Percentiles rank a stretch among this genome's conserved stretches.
phyloP scores from a whole-genome alignment of 2,329 filamentous ascomycete species.

The Macrophomina pseudophaseolina region DNA sequence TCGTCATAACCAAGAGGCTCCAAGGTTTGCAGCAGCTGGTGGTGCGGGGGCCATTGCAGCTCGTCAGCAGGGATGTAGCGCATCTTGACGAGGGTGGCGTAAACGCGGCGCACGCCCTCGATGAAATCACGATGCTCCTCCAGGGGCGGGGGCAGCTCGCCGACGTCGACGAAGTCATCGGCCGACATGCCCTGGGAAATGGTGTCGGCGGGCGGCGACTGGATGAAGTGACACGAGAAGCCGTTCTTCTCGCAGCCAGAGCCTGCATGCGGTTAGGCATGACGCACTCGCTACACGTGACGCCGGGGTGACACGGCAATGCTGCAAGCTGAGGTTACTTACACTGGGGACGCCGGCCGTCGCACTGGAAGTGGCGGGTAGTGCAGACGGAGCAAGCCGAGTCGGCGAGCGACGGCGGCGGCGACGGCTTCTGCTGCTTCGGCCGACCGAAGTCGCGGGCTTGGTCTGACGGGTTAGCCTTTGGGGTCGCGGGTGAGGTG shows the following conservation, averaged over 20 bases:
- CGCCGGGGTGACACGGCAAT: conserved; percentile 1
- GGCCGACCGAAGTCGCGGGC: conserved; percentile 3
- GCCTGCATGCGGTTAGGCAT: background rate
- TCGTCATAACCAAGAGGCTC: conserved; percentile 18
- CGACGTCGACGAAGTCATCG: conserved; percentile 10
- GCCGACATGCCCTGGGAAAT: conserved; percentile 7
- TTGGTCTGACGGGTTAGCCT: background rate
- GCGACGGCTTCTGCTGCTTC: conserved; percentile 21
- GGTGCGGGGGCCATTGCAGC: conserved; percentile 27
- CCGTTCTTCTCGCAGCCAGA: conserved; percentile 17
- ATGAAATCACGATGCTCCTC: conserved; percentile 22
- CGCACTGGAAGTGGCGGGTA: conserved; percentile 21
- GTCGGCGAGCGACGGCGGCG: conserved; percentile 25
- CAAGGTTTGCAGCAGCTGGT: conserved; percentile 4
- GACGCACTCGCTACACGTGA: conserved; percentile 6
- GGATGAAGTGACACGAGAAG: conserved; percentile 19
- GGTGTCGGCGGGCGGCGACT: conserved; percentile 15
- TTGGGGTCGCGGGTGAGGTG: background rate
- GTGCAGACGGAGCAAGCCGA: conserved; percentile 25
- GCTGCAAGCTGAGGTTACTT: background rate
- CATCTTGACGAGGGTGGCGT: conserved; percentile 29
- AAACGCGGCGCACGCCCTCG: conserved; percentile 27
- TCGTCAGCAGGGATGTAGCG: conserved; percentile 27
- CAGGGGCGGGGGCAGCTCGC: conserved; percentile 2
- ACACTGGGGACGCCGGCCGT: conserved; percentile 23